phyloP scores from a whole-genome alignment of 495 filamentous ascomycete species.

The Xylaria scruposa region DNA sequence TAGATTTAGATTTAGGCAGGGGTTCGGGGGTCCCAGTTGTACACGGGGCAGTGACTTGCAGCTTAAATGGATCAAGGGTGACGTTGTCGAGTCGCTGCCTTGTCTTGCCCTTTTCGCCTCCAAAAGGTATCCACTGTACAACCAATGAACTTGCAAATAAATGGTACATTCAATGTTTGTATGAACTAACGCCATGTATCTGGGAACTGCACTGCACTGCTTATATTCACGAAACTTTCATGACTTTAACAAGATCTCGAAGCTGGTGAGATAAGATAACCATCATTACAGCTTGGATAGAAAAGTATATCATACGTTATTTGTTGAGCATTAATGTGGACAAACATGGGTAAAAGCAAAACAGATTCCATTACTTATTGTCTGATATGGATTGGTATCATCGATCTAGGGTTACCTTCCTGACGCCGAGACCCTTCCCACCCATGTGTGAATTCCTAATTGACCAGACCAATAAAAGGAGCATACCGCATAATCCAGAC shows the following conservation, averaged over 20 bases:
- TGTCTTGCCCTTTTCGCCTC: slow-evolving; percentile 19
- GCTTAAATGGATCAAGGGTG: slow-evolving; percentile 27
- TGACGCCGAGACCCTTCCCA: slow-evolving; percentile 18
- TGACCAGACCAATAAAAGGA: slow-evolving; percentile 6
- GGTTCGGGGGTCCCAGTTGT: not conserved
- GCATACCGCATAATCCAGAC: not conserved
- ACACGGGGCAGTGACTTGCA: not conserved
- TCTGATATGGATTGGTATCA: slow-evolving; percentile 23
- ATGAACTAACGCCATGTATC: not conserved
- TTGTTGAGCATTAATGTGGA: not conserved
- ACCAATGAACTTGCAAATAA: too few species aligned
- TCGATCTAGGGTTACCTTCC: slow-evolving; percentile 6
- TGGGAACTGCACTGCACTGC: not conserved
- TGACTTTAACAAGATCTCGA: not conserved
- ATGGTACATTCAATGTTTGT: too few species aligned
- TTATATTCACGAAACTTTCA: not conserved
- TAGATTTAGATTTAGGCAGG: not conserved
- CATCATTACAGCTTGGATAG: not conserved
- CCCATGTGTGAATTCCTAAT: slow-evolving; percentile 7
- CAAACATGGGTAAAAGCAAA: not conserved
- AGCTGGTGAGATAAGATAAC: not conserved
- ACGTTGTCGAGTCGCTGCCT: slow-evolving; percentile 47
- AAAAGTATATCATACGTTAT: not conserved
- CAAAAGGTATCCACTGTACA: not conserved
- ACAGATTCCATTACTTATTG: not conserved